A percentile compares a stretch with the other conserved stretches of the same genome.
phyloP scores from a whole-genome alignment of 2,329 filamentous ascomycete species.

The Capronia coronata region DNA sequence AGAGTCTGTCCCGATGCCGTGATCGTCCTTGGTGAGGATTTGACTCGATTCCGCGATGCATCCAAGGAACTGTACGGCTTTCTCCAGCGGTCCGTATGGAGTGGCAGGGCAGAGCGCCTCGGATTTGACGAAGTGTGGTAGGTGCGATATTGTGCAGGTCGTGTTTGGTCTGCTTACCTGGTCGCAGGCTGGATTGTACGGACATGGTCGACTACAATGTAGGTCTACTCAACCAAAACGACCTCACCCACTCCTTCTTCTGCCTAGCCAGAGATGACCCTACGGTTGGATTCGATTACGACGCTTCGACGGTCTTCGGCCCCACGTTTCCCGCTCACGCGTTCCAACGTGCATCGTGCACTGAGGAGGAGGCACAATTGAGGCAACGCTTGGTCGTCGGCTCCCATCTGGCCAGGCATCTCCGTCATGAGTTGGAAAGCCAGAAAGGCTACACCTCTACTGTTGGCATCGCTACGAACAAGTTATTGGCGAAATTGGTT shows the following conservation, averaged over 20 bases:
- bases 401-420: slow-evolving; percentile 70
- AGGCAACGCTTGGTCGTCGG: slow-evolving; percentile 64
- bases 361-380: slow-evolving; percentile 32
- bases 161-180: slow-evolving; percentile 9
- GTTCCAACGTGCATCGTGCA: not conserved
- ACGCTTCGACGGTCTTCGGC: slow-evolving; percentile 63
- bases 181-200: slow-evolving; percentile 64
- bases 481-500: slow-evolving; percentile 76
- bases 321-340: slow-evolving; percentile 47
- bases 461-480: slow-evolving; percentile 81
- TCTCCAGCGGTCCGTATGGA: slow-evolving; percentile 70
- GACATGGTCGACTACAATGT: slow-evolving; percentile 80
- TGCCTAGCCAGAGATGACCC: slow-evolving; percentile 66
- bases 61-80: slow-evolving; percentile 75
- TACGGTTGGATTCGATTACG: slow-evolving; percentile 70
- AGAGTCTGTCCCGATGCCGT: slow-evolving; percentile 75
- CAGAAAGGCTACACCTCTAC: slow-evolving; percentile 80
- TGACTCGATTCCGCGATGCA: slow-evolving; percentile 75
- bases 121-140: slow-evolving; percentile 85
- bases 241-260: slow-evolving; percentile 68
- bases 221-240: slow-evolving; percentile 59
- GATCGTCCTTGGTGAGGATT: slow-evolving; percentile 78
- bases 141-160: slow-evolving; percentile 33
- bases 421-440: slow-evolving; percentile 66
- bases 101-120: slow-evolving; percentile 66